Conservation (phyloP, 148 eudicot species). For the Simmondsia chinensis region DNA sequence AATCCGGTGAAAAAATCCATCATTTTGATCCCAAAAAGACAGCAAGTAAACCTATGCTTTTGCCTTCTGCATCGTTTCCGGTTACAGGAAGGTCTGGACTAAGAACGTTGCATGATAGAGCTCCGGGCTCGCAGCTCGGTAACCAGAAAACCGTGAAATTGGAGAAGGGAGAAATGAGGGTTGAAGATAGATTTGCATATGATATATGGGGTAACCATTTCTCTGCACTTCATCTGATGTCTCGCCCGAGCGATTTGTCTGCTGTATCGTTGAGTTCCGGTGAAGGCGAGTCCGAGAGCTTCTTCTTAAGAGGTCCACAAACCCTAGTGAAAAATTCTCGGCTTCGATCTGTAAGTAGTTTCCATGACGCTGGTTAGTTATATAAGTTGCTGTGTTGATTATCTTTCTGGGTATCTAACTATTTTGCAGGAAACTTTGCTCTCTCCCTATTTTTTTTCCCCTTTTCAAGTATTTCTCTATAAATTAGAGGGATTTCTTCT, state of each 20-base stretch:
- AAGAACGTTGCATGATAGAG: constrained; percentile 46
- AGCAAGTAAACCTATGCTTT: constrained; percentile 28
- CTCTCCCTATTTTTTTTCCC: background rate
- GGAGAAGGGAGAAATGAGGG: constrained; percentile 17
- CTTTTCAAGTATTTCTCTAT: no score
- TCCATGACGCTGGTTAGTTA: constrained; percentile 33
- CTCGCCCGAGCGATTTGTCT: constrained; percentile 17
- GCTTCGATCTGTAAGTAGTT: constrained; percentile 37
- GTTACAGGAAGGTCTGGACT: constrained; percentile 16
- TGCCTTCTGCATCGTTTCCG: constrained; percentile 61
- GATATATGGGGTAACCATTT: constrained; percentile 91
- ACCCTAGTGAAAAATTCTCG: constrained; percentile 34
- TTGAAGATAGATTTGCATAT: constrained; percentile 41
- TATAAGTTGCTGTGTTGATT: no score
- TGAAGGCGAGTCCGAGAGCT: constrained; percentile 52
- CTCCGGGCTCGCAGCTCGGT: constrained; percentile 58
- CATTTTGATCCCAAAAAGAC: constrained; percentile 16
- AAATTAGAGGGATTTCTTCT: no score
- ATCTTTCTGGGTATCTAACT: no score
- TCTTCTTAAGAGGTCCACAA: constrained; percentile 58
- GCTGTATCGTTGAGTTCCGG: constrained; percentile 11
- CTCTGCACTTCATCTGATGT: constrained; percentile 32
- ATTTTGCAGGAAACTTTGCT: no score
- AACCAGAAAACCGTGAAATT: constrained; percentile 17
- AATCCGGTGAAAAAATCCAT: constrained; percentile 12